These are phyloP conservation scores for Croton setiger DNA, from an alignment of 441 rosid genomes.

Conservation along the genomic window DNA sequence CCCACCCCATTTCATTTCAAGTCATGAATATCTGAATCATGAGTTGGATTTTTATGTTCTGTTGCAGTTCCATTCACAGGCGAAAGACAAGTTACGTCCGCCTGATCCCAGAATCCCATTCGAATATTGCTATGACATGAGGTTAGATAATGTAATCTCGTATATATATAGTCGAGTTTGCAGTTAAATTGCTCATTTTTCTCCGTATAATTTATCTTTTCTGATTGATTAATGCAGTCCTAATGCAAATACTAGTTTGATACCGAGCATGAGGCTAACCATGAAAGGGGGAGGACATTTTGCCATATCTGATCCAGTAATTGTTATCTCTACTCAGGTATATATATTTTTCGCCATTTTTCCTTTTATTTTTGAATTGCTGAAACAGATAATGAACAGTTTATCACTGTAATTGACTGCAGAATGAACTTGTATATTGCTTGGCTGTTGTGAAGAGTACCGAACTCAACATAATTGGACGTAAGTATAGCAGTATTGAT, in stretches of 20 bases:
- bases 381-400: conserved; percentile 13
- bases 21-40: neutral
- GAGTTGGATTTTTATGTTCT: conserved; percentile 12
- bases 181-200: neutral
- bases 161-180: neutral
- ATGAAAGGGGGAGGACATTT: conserved; percentile 77
- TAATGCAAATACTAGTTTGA: conserved; percentile 47
- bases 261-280: conserved; percentile 63
- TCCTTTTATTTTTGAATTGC: neutral
- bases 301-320: conserved; percentile 58
- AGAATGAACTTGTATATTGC: conserved; percentile 65
- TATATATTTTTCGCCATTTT: neutral
- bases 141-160: conserved; percentile 35
- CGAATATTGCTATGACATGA: conserved; percentile 75
- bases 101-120: conserved; percentile 55
- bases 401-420: conserved; percentile 25
- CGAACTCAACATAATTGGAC: conserved; percentile 79
- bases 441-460: conserved; percentile 75
- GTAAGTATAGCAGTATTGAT: conserved; percentile 39
- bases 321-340: conserved; percentile 54
- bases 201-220: conserved; percentile 6
- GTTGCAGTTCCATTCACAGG: conserved; percentile 68
- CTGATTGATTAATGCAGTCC: conserved; percentile 38
- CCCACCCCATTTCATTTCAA: neutral
- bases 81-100: conserved; percentile 49